Conservation (phyloP, 2,329 filamentous ascomycete genomes). For the Chrysoporthe cubensis region DNA sequence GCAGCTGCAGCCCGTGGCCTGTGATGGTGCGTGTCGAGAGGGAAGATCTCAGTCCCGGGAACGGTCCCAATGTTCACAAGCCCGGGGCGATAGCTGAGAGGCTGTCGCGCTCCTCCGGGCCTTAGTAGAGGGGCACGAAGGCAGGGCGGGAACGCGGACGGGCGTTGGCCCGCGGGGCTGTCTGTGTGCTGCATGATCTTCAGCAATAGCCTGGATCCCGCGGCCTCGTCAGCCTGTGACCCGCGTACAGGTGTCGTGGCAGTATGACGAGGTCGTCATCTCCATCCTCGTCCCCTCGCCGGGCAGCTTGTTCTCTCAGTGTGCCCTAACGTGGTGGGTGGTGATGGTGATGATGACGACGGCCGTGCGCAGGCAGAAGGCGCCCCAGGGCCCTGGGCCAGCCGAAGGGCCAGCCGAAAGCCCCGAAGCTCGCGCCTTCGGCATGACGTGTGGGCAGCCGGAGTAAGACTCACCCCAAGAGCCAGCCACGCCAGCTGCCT, state of each 20-base stretch:
- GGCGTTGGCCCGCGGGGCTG: not conserved
- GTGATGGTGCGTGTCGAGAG: not conserved
- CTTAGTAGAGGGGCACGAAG: not conserved
- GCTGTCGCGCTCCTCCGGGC: not conserved
- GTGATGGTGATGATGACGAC: not conserved
- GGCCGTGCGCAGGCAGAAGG: not conserved
- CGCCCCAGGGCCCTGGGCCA: not conserved
- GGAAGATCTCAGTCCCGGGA: not conserved
- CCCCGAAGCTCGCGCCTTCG: not conserved
- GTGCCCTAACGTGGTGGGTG: not conserved
- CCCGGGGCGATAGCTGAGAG: not conserved
- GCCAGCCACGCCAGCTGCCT: not conserved
- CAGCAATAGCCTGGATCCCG: not conserved
- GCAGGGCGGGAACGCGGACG: not conserved
- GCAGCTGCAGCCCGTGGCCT: not conserved
- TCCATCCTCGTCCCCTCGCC: not conserved
- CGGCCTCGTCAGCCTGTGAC: slow-evolving; percentile 5
- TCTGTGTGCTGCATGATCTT: not conserved
- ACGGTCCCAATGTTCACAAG: not conserved
- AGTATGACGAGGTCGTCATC: not conserved
- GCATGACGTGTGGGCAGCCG: not conserved
- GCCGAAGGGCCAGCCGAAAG: not conserved
- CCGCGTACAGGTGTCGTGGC: not conserved
- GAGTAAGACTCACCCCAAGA: not conserved
- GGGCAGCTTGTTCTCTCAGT: not conserved